These are phyloP conservation scores for Citrus inodora DNA, from an alignment of 345 rosid genomes.

Conservation along the genomic window DNA sequence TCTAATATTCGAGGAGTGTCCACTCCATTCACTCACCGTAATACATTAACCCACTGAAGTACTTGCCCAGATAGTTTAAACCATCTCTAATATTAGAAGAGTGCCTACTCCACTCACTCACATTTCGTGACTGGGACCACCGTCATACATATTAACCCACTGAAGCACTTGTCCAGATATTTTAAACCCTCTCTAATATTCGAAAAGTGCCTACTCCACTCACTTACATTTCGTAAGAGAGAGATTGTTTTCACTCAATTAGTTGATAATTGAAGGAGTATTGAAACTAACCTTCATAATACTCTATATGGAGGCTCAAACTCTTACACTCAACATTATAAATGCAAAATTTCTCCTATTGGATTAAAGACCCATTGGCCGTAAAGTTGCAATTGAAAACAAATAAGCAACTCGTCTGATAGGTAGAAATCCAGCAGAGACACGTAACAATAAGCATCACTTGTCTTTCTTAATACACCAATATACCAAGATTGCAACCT, in stretches of 20 bases:
- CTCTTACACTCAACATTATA: too few relatives aligned
- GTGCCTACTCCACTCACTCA: too few relatives aligned
- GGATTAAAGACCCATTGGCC: fast-evolving
- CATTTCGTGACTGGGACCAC: too few relatives aligned
- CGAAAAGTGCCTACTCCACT: too few relatives aligned
- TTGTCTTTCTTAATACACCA: neutral
- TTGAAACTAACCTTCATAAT: fast-evolving
- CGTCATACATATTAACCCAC: too few relatives aligned
- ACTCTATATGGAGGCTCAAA: fast-evolving
- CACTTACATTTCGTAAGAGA: too few relatives aligned
- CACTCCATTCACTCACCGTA: too few relatives aligned
- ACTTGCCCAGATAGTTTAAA: too few relatives aligned
- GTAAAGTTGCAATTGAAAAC: neutral
- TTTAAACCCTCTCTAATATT: too few relatives aligned
- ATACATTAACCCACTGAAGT: too few relatives aligned
- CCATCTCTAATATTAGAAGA: fast-evolving
- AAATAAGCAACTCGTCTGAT: neutral
- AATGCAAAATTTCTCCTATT: fast-evolving
- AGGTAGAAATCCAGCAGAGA: neutral
- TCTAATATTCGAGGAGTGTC: too few relatives aligned
- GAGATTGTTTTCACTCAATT: fast-evolving
- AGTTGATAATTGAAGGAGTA: fast-evolving
- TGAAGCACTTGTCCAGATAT: fast-evolving
- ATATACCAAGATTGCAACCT: neutral
- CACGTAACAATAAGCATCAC: neutral